A percentile compares a stretch with the other conserved stretches of the same genome.
These are phyloP conservation scores for Leccinum incarnatum DNA, from an alignment of 768 basidiomycete genomes.

Conservation along the genomic window DNA sequence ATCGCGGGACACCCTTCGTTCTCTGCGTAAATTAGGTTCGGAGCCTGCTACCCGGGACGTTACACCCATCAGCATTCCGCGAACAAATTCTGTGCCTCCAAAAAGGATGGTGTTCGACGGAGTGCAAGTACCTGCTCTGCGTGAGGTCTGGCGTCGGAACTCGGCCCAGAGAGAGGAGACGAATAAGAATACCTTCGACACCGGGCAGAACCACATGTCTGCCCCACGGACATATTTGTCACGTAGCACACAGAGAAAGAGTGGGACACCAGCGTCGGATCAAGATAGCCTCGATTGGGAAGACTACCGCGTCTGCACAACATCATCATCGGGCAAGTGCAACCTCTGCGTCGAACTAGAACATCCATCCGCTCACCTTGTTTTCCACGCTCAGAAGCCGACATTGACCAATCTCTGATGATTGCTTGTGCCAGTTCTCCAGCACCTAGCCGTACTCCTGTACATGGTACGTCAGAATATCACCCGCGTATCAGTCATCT, in stretches of 20 bases:
- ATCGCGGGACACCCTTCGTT: conserved; percentile 10
- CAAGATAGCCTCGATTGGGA: conserved; percentile 35
- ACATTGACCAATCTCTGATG: conserved; percentile 23
- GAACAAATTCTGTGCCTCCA: conserved; percentile 24
- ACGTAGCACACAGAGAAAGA: neutral
- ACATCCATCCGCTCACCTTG: neutral
- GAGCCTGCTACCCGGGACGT: conserved; percentile 29
- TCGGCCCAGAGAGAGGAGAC: neutral
- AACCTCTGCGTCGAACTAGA: neutral
- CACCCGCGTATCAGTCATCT: neutral
- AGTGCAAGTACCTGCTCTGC: conserved; percentile 28
- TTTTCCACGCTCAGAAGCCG: conserved; percentile 13
- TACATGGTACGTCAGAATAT: conserved; percentile 9
- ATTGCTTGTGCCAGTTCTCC: conserved; percentile 10
- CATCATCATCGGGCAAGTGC: conserved; percentile 22
- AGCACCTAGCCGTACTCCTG: neutral
- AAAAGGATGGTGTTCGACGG: conserved; percentile 29
- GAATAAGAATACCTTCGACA: neutral
- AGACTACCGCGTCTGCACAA: conserved; percentile 15
- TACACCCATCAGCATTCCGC: conserved; percentile 17
- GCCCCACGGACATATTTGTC: neutral
- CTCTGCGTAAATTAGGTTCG: conserved; percentile 22
- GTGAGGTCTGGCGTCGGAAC: conserved; percentile 15
- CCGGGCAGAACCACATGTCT: neutral
- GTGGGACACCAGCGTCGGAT: conserved; percentile 3